Conservation (phyloP, 2,329 filamentous ascomycete genomes). For the Diplodia mutila region DNA sequence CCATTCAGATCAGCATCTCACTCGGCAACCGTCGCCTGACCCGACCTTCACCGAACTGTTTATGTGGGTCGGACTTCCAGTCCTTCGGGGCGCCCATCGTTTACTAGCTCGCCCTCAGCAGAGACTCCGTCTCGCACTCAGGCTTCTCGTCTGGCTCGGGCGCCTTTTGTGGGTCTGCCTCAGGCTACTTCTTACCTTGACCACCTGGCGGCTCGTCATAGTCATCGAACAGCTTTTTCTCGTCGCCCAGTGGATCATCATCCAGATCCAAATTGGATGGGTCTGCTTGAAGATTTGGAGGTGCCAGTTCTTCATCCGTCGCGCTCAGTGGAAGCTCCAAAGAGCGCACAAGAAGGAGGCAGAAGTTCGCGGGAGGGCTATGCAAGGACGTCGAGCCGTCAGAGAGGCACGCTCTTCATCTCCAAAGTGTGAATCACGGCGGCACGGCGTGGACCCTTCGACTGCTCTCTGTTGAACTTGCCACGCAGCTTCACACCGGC, state of each 20-base stretch:
- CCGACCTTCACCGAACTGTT: not conserved
- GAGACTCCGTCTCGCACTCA: not conserved
- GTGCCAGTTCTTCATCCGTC: not conserved
- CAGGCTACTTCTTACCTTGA: not conserved
- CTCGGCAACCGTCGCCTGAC: not conserved
- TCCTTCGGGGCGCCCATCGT: not conserved
- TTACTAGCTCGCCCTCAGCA: not conserved
- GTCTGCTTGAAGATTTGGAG: not conserved
- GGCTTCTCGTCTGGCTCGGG: not conserved
- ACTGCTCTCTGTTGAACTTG: not conserved
- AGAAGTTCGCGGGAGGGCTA: not conserved
- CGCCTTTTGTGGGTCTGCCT: not conserved
- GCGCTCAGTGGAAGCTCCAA: not conserved
- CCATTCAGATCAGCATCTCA: not conserved
- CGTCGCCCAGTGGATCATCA: not conserved
- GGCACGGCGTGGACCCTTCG: not conserved
- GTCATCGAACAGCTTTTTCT: not conserved
- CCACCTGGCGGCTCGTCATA: not conserved
- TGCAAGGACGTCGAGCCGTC: not conserved
- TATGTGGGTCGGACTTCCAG: slow-evolving; percentile 7
- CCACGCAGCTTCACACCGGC: not conserved
- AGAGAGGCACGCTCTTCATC: not conserved
- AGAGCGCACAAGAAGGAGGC: not conserved
- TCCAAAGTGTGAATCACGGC: not conserved
- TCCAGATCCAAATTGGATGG: not conserved